Base-by-base conservation (phyloP, 805 yeast genomes). In the Scheffersomyces amazonensis region DNA sequence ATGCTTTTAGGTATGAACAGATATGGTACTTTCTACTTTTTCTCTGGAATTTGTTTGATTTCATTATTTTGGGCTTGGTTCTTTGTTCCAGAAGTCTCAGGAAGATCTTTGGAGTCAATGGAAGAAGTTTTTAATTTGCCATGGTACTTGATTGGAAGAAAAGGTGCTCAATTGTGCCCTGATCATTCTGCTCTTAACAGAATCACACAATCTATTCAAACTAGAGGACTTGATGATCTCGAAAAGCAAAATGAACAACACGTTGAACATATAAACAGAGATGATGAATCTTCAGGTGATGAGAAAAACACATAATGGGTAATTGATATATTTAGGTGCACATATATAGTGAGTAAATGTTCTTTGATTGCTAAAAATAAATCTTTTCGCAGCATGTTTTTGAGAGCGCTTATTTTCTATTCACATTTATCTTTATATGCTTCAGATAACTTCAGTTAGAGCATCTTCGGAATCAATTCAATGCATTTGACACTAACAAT, bases 141-240 rank as follows among this genome's bases (percentile, higher is more conserved):
- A 37, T 78, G 82, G 82, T 75, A 75, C 53, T 47, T 74, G 36
- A 64, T 78, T 46, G 83, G 83, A 32, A 66, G 82, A 58, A 68
- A 58, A 40, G 81, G 81, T 50, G 39, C 22, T 17, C 9, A 18
- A 5, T 19, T 30, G 13, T 18, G 23, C 13, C 16, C 24, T 13
- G 42, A 39, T 20, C 16, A 16, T 21, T 42, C 39, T 12, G 32
- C 39, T n/a, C 48, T 44, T 13, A 16, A 20, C 3, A 22, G 35
- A 34, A 39, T 45, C 23, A 37, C 25, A 13, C 35, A 31, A 20
- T 22, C 31, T 8, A 28, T 34, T 12, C 32, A 38, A 15, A 20
- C 17, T n/a, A 49, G 60, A 21, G 41, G 41, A n/a, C 39, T 32
- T 1, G 41, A 34, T 2, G 68, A 62, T 16, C 40, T 62, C 17